Conservation (phyloP, 2,329 filamentous ascomycete species). For the Ustulina deusta region DNA sequence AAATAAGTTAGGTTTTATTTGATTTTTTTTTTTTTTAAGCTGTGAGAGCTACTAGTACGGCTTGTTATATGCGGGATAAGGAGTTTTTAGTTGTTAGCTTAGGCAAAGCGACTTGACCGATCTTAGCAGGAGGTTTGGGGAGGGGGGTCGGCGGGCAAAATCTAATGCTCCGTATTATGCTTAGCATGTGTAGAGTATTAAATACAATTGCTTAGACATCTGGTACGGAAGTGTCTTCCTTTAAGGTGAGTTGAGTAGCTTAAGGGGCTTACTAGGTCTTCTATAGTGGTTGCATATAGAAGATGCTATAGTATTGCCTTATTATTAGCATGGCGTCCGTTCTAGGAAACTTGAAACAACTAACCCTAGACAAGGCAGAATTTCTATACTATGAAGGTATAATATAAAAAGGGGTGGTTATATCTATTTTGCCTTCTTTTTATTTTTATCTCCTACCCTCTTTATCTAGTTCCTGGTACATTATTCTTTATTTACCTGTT, state of each 20-base stretch:
- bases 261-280: background rate
- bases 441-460: background rate
- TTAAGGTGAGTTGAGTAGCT: constrained; percentile 5
- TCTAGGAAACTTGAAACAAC: background rate
- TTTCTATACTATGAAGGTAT: background rate
- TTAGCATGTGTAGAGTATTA: background rate
- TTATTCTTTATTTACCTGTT: constrained; percentile 2
- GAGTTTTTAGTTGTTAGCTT: background rate
- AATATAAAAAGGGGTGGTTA: background rate
- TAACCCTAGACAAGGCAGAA: background rate
- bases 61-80: background rate
- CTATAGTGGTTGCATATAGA: background rate
- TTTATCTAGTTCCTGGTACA: background rate
- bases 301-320: background rate
- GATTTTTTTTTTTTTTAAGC: background rate
- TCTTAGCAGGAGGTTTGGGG: background rate
- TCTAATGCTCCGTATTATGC: background rate
- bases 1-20: background rate
- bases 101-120: background rate
- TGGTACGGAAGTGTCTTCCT: background rate
- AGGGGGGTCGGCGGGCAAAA: background rate
- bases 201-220: background rate
- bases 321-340: background rate
- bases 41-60: background rate
- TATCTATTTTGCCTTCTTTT: background rate